Evolutionary conservation across 768 basidiomycete genomes (phyloP), one percentile per base, ranked within the genome.

Genomic region (Tylopilus vinaceipallidus): DNA sequence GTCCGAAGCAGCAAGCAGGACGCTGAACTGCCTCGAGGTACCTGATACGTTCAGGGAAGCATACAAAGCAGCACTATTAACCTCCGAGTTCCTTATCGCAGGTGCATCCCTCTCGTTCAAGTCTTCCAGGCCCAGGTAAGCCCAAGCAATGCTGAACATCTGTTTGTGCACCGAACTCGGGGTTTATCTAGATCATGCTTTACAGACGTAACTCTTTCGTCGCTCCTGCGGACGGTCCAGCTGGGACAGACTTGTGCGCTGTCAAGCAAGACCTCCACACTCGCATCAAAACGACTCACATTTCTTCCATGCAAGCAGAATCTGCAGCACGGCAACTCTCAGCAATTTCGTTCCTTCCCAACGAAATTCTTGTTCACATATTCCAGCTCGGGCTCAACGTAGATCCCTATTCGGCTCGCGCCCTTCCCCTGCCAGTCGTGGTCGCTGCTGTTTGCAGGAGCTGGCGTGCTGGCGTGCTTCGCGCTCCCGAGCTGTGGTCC

Each of bases 321-420:
- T 23, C 19, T 6, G 19, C 5, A 9, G 29, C 23, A 34, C n/a
- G 38, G 11, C 57, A 59, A 33, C 38, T 61, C 26, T 59, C 60
- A 14, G 46, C 60, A 4, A 42, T 62, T 13, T 52, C 57, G 3
- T 37, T 46, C n/a, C 49, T 61, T 11, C 60, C 60, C n/a, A 59
- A 44, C 38, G 57, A 62, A 35, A 34, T 60, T 22, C 59, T 60
- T 24, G 32, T 49, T 23, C 38, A 43, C 24, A 50, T 56, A 40
- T 50, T 61, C 43, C 29, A 30, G n/a, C 35, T 17, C 36, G 55
- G 52, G n/a, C 22, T 50, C 12, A n/a, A 38, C 10, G 34, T 37
- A 3, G n/a, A 24, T 26, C 57, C 46, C 4, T 45, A 40, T 8
- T 47, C 41, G 3, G 20, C 47, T 10, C 22, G 19, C 19, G 36